Evolutionary conservation across 345 rosid species (phyloP).

Genomic region (Dipteronia sinensis): DNA sequence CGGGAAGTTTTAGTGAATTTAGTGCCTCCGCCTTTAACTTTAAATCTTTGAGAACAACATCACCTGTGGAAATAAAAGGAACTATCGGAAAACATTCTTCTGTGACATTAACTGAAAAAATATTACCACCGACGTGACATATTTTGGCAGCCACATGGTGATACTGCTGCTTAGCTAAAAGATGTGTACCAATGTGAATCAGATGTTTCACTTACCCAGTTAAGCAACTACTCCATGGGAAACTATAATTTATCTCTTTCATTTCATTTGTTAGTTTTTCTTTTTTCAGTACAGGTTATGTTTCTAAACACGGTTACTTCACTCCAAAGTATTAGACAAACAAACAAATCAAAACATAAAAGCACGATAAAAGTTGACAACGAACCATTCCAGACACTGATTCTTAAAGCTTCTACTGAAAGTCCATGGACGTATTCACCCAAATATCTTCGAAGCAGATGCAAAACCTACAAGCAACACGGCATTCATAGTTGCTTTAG

Average conservation of each 20-base stretch:
- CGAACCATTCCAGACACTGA: conserved; percentile 99
- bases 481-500: background rate
- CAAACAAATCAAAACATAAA: background rate
- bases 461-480: conserved; percentile 68
- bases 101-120: background rate
- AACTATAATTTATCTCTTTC: background rate
- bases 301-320: background rate
- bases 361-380: conserved; percentile 1
- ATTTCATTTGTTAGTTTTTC: background rate
- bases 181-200: background rate
- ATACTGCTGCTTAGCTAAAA: background rate
- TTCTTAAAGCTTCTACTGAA: conserved; percentile 84
- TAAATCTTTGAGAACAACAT: conserved; percentile 95
- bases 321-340: background rate
- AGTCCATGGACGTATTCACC: conserved; percentile 98
- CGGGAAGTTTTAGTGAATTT: conserved; percentile 90
- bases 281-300: background rate
- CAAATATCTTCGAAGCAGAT: conserved; percentile 93
- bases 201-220: conserved; percentile 15
- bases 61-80: conserved; percentile 54
- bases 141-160: conserved; percentile 22
- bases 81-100: conserved; percentile 7
- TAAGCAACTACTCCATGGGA: conserved; percentile 4
- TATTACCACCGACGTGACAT: conserved; percentile 9
- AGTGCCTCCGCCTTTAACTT: conserved; percentile 93